Conservation (phyloP, 768 basidiomycete species). For the Rhodosporidiobolus sp. region DNA sequence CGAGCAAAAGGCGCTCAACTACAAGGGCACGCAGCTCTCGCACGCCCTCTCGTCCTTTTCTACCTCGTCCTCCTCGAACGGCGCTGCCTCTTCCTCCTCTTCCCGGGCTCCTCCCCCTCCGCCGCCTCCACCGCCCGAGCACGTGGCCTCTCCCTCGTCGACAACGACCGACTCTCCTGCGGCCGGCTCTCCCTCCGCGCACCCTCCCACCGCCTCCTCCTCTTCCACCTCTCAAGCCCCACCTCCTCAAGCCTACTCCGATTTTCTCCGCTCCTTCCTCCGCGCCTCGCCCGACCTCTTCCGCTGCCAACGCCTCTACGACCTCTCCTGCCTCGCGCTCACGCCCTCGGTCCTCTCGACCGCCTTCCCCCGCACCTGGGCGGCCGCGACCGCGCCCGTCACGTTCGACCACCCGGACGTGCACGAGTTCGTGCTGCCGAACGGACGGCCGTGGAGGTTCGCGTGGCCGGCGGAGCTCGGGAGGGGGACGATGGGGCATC, state of each 20-base stretch:
- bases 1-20: conserved; percentile 35
- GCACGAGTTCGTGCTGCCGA: conserved; percentile 9
- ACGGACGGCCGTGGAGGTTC: conserved; percentile 6
- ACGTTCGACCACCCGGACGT: conserved; percentile 1
- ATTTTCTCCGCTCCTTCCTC: conserved; percentile 25
- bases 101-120: background rate
- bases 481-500: conserved; percentile 19
- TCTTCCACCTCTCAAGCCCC: background rate
- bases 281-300: conserved; percentile 35
- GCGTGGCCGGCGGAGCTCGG: conserved; percentile 23
- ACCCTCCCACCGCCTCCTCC: background rate
- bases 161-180: conserved; percentile 1
- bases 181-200: background rate
- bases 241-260: background rate
- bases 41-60: background rate
- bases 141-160: background rate
- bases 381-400: background rate
- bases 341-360: background rate
- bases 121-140: background rate
- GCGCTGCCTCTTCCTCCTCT: background rate
- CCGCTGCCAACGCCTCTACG: conserved; percentile 24
- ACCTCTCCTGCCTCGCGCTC: conserved; percentile 13
- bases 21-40: conserved; percentile 16
- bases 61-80: background rate
- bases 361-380: conserved; percentile 11